Percentiles rank a stretch among this genome's conserved stretches.
Conservation (phyloP, 2,329 filamentous ascomycete species). For the Thielaviopsis euricoi region DNA sequence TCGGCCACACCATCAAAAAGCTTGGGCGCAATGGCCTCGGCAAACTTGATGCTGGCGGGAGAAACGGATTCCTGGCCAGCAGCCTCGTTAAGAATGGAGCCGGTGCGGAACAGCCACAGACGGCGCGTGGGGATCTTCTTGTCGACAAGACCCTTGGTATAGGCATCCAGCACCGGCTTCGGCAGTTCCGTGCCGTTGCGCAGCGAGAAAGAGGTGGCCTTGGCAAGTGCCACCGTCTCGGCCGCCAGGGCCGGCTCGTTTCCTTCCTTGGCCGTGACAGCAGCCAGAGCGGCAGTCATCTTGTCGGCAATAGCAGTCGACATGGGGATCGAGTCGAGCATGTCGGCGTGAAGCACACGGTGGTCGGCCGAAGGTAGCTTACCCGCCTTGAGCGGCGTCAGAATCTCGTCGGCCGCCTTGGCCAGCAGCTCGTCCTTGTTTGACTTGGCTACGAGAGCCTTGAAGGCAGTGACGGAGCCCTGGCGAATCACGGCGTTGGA, state of each 20-base stretch:
- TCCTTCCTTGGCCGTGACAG: conserved; percentile 64
- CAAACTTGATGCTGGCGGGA: conserved; percentile 21
- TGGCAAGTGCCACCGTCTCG: conserved; percentile 55
- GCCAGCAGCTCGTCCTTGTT: conserved; percentile 39
- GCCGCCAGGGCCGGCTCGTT: conserved; percentile 69
- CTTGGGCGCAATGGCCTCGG: conserved; percentile 34
- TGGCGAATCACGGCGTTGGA: conserved; percentile 63
- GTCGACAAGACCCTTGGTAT: conserved; percentile 68
- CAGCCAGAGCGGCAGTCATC: conserved; percentile 47
- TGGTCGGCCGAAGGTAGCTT: conserved; percentile 80
- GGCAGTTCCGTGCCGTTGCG: conserved; percentile 43
- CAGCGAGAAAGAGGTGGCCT: conserved; percentile 47
- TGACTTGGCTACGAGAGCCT: conserved; percentile 47
- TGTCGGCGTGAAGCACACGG: conserved; percentile 64
- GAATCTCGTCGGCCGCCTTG: conserved; percentile 60
- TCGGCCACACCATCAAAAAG: conserved; percentile 62
- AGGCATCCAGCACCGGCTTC: conserved; percentile 50
- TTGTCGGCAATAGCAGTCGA: conserved; percentile 47
- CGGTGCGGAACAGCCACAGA: conserved; percentile 63
- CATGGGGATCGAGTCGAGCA: conserved; percentile 49
- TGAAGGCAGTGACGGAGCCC: conserved; percentile 61
- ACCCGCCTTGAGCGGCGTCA: conserved; percentile 61
- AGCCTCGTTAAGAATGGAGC: conserved; percentile 41
- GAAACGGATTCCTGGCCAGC: conserved; percentile 24
- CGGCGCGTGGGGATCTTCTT: conserved; percentile 67